A percentile compares a stretch with the other conserved stretches of the same genome.
Evolutionary conservation across 1,284 basidiomycete species (phyloP).

Genomic region (Ceratobasidium sp.): DNA sequence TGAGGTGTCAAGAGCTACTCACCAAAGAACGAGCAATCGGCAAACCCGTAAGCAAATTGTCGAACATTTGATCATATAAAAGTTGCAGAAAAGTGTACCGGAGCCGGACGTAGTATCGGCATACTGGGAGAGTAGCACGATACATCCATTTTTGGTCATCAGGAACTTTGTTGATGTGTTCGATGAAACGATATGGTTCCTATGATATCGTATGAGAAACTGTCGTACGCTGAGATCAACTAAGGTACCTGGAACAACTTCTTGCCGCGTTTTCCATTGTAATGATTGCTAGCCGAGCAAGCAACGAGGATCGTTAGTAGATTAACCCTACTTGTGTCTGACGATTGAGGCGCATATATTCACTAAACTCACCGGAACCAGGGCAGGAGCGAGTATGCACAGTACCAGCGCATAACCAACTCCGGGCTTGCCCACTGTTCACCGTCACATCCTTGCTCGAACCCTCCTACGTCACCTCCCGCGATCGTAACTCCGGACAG

Average conservation of each 20-base stretch:
- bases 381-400: conserved; percentile 40
- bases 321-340: neutral
- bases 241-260: conserved; percentile 40
- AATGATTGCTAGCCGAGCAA: conserved; percentile 35
- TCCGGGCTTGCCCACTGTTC: conserved; percentile 42
- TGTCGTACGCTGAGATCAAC: too few species aligned
- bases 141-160: conserved; percentile 41
- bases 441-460: conserved; percentile 7
- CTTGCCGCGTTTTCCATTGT: conserved; percentile 38
- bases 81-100: conserved; percentile 44
- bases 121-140: conserved; percentile 22
- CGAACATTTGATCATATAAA: conserved; percentile 47
- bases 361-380: conserved; percentile 37
- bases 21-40: conserved; percentile 45
- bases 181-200: conserved; percentile 40
- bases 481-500: conserved; percentile 44
- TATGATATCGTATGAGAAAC: neutral
- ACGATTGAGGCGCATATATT: neutral
- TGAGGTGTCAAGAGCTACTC: neutral
- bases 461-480: conserved; percentile 44
- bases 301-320: neutral
- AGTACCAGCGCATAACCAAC: conserved; percentile 46
- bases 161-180: conserved; percentile 23
- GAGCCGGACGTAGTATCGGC: conserved; percentile 43
- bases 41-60: conserved; percentile 43